These are phyloP conservation scores for Aureobasidium leucospermi DNA, from an alignment of 2,329 filamentous ascomycete genomes.

Conservation along the genomic window DNA sequence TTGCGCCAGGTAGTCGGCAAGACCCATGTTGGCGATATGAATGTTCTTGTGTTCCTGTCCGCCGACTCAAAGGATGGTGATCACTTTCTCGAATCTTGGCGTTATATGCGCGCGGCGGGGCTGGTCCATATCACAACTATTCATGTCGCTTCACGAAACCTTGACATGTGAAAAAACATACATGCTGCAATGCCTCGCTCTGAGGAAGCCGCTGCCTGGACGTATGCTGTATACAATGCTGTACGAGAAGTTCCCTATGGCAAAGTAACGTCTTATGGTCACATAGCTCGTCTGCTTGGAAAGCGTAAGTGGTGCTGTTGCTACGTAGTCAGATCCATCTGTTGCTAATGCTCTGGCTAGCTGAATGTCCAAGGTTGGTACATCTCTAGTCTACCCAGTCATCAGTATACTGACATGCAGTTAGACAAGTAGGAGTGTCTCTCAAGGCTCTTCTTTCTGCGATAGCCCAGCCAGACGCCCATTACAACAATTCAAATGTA, in stretches of 20 bases:
- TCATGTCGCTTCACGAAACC: background rate
- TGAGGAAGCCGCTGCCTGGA: constrained; percentile 69
- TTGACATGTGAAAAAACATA: background rate
- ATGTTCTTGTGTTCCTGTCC: background rate
- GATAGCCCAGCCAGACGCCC: constrained; percentile 32
- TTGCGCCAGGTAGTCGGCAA: constrained; percentile 81
- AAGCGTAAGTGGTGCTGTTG: constrained; percentile 51
- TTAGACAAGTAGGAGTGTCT: constrained; percentile 77
- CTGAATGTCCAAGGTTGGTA: constrained; percentile 40
- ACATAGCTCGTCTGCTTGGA: constrained; percentile 66
- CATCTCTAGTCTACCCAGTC: background rate
- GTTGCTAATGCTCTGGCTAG: constrained; percentile 22
- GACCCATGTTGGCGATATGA: constrained; percentile 41
- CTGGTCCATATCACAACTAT: background rate
- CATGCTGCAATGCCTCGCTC: constrained; percentile 54
- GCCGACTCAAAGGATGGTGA: background rate
- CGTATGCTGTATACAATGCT: constrained; percentile 69
- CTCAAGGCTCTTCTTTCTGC: constrained; percentile 71
- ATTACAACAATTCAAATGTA: constrained; percentile 69
- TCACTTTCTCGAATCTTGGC: constrained; percentile 5
- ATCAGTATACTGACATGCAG: background rate
- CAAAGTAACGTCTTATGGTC: constrained; percentile 80
- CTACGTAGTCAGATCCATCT: background rate
- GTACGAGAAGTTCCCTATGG: constrained; percentile 79
- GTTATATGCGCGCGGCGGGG: background rate